Base-by-base conservation (phyloP, 352 stramenopile genomes). In the Pythium rhizo-oryzae region DNA sequence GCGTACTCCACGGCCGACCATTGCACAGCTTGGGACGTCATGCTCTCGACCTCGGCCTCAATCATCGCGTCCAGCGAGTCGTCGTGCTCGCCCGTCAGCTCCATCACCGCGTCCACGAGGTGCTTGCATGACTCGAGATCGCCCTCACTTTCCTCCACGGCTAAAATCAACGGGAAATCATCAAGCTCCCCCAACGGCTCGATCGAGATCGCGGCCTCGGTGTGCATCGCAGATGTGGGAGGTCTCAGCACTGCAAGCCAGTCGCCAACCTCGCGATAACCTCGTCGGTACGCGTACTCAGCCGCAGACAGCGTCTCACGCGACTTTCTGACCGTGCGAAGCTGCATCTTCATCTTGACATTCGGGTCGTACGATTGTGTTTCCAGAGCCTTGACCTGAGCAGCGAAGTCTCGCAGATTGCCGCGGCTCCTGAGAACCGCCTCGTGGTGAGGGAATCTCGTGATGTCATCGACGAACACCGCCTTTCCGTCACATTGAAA, bases 391-490 rank as follows among this genome's bases (percentile, higher is more conserved):
- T 59, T 24, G 8, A 62, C 3, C 18, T 67, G 57, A 16, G 59
- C n/a, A 0, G 50, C 16, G 25, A 67, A 62, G 23, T 59, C 44
- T 1, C 50, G 13, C 0, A 70, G 12, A 21, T 70, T 41, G 8
- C 53, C 62, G 3, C 59, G 21, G 24, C 62, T 65, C 21, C 59
- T 37, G 3, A 50, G 41, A 2, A 74, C 51, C 1, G 68, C 61
- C 8, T 23, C 56, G 51, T 70, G 56, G 51, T 59, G 67, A 23
- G 41, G 68, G 52, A 70, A 67, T 12, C 15, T 21, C 11, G 25
- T 18, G 13, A 24, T 16, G 35, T 59, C 35, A 2, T 53, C 47
- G 0, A 52, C 15, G 4, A 65, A 47, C 33, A 41, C 49, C 3
- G 44, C 12, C 12, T 13, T 41, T 41, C 12, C 41, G 13, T 41